These are phyloP conservation scores for Cryptococcus hybrid DNA, from an alignment of 1,284 basidiomycete genomes.

Conservation along the genomic window DNA sequence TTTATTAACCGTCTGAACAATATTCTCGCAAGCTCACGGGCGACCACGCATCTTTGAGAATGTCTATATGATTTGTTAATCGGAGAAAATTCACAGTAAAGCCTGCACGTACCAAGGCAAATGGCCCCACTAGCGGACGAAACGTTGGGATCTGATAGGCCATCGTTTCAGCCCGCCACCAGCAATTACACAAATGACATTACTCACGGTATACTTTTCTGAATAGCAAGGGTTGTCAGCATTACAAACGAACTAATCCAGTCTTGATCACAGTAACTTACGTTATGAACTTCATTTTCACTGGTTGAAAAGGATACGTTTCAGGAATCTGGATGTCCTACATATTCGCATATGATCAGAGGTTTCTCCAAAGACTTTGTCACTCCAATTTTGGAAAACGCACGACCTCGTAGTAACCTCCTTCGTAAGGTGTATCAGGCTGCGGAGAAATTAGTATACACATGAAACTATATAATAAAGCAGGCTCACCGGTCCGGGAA, in stretches of 20 bases:
- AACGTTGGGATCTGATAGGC: constrained; percentile 67
- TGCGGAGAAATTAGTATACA: constrained; percentile 14
- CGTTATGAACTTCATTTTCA: constrained; percentile 98
- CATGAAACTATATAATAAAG: not conserved
- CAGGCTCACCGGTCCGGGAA: constrained; percentile 73
- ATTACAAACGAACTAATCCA: not conserved
- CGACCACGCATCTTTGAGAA: constrained; percentile 83
- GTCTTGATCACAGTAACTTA: constrained; percentile 30
- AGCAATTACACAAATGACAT: not conserved
- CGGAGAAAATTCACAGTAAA: not conserved
- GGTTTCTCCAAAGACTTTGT: not conserved
- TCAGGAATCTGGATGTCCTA: constrained; percentile 96
- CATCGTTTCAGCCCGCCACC: not conserved
- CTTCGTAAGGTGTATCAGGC: constrained; percentile 85
- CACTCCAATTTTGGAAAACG: constrained; percentile 42
- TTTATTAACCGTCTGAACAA: too few species aligned
- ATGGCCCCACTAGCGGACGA: constrained; percentile 73
- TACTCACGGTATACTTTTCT: constrained; percentile 79
- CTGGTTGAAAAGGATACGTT: constrained; percentile 92
- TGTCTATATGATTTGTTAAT: constrained; percentile 52
- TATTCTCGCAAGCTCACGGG: constrained; percentile 23
- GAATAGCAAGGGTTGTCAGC: constrained; percentile 8
- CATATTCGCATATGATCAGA: not conserved
- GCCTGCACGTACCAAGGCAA: constrained; percentile 37
- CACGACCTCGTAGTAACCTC: constrained; percentile 89